These are phyloP conservation scores for Salix suchowensis DNA, from an alignment of 345 rosid genomes.

Conservation along the genomic window DNA sequence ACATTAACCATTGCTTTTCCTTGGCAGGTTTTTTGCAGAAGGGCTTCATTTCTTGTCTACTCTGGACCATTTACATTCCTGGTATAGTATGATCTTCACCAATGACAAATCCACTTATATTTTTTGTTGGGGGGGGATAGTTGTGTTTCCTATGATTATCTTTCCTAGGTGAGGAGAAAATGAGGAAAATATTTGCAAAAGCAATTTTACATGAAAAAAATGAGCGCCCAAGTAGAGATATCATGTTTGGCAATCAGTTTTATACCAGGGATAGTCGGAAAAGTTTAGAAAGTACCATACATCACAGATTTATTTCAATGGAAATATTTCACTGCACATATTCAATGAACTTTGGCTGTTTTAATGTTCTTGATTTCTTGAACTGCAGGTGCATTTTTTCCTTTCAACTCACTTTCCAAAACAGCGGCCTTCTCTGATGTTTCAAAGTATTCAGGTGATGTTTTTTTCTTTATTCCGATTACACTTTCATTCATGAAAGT, in stretches of 20 bases:
- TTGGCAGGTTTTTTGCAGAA: constrained; percentile 72
- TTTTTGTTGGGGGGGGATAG: neutral
- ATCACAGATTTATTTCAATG: neutral
- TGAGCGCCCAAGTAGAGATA: neutral
- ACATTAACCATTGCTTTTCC: constrained; percentile 22
- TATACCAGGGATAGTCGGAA: neutral
- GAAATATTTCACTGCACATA: neutral
- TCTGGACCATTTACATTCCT: constrained; percentile 71
- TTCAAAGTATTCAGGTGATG: constrained; percentile 82
- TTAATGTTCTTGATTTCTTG: neutral
- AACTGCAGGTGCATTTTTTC: constrained; percentile 60
- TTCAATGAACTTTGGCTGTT: neutral
- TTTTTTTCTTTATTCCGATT: neutral
- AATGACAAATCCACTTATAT: neutral
- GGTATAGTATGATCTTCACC: constrained; percentile 37
- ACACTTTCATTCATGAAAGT: neutral
- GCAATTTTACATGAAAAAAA: neutral
- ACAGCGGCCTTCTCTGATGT: constrained; percentile 70
- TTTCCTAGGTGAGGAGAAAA: neutral
- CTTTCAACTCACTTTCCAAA: constrained; percentile 79
- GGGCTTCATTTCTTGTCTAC: constrained; percentile 60
- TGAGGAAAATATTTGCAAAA: neutral
- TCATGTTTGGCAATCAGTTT: neutral
- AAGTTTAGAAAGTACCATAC: neutral
- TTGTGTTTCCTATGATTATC: neutral